Evolutionary conservation across 225 moss, liverwort and hornwort species (phyloP).

Genomic region (Sphagnum tenellum): DNA sequence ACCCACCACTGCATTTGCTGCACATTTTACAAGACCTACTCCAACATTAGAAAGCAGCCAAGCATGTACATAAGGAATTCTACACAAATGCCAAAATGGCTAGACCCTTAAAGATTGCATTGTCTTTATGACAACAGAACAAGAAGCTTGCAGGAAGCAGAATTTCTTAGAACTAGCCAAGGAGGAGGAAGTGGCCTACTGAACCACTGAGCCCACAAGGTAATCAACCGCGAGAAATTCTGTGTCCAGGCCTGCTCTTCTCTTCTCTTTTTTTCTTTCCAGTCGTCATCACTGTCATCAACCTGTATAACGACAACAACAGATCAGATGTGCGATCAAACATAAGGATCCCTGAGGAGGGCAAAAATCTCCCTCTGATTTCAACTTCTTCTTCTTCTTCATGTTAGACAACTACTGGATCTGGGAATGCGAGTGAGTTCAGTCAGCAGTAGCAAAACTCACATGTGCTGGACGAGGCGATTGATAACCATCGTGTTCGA

Average conservation of each 20-base stretch:
- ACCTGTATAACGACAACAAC: constrained; percentile 14
- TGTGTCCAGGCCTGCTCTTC: constrained; percentile 75
- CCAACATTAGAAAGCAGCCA: constrained; percentile 1
- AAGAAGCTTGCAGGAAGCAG: background rate
- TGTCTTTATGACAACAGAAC: background rate
- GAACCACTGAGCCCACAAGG: constrained; percentile 96
- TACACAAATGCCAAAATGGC: background rate
- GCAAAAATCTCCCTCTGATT: too few relatives aligned
- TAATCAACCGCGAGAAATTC: constrained; percentile 74
- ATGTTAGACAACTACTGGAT: too few relatives aligned
- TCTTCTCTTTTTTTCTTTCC: constrained; percentile 37
- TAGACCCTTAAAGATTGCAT: background rate
- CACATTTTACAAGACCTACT: constrained; percentile 10
- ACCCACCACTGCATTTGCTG: constrained; percentile 48
- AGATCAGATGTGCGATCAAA: background rate
- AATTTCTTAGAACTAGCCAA: background rate
- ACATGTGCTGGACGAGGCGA: constrained; percentile 42
- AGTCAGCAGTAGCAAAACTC: constrained; percentile 5
- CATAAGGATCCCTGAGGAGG: too few relatives aligned
- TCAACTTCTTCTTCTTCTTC: too few relatives aligned
- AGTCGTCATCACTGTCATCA: constrained; percentile 54
- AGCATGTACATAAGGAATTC: background rate
- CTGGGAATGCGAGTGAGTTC: too few relatives aligned
- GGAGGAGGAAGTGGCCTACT: constrained; percentile 21
- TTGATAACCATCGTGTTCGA: constrained; percentile 33